Evolutionary conservation across 768 basidiomycete species (phyloP), one percentile per base, ranked within the genome.

Genomic region (Rubroboletus satanas): DNA sequence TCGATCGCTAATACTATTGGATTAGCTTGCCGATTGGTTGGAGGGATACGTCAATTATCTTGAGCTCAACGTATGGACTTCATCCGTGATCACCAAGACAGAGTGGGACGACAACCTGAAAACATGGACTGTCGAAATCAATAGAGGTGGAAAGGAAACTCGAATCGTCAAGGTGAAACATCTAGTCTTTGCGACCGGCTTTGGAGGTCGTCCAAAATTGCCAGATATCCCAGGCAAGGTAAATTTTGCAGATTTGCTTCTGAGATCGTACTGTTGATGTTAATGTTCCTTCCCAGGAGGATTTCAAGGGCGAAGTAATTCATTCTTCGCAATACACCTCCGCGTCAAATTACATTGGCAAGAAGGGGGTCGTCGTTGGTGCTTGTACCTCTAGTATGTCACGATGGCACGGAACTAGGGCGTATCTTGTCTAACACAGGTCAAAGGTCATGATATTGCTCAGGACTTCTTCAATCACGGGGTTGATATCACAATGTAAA

Each of bases 361-460:
- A 87, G 73, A 85, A 82, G 60, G 84, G 80, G 6, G 73, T 87
- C 1, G 74, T 88, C n/a, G 73, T 89, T 3, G 86, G 87, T 14
- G 79, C 85, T n/a, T 82, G 83, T 41, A 85, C 80, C 48, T 84
- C 85, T 18, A 79, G 79, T 79, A 62, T n/a, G 67, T 56, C 21
- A 11, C n/a, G 2, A 15, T 49, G 26, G 5, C 11, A 31, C 23
- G 33, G 35, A 32, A 14, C 5, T 18, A 10, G 6, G 39, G 9
- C 17, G 3, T 28, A 57, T 51, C 23, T 23, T 52, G 26, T 55
- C 55, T 55, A 23, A 66, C 58, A 56, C 43, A 21, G 8, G 11
- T 5, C 29, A 7, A 57, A 70, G 72, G 54, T 7, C 74, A 73
- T 48, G 76, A 77, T 28, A 68, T 78, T 17, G 69, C 74, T 2